These are phyloP conservation scores for Cydonia oblonga DNA, from an alignment of 331 rosid species.

Conservation along the genomic window DNA sequence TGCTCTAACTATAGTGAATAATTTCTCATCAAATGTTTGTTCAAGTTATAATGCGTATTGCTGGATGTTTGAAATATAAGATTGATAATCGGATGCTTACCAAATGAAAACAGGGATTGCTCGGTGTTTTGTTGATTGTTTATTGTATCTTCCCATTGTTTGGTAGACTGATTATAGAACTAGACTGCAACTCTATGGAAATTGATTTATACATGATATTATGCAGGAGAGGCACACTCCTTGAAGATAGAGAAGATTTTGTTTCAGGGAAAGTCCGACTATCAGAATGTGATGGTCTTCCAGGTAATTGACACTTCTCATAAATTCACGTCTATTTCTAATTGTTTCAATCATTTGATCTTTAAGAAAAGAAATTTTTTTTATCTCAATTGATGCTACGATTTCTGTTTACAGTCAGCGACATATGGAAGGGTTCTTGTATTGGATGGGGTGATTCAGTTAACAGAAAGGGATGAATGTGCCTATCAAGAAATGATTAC, in stretches of 20 bases:
- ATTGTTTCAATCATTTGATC: not conserved
- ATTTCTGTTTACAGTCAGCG: constrained; percentile 52
- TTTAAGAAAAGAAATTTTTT: too few species aligned
- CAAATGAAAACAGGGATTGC: not conserved
- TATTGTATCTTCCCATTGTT: not conserved
- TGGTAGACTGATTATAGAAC: not conserved
- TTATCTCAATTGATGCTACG: not conserved
- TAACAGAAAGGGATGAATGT: constrained; percentile 97
- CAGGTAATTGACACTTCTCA: constrained; percentile 41
- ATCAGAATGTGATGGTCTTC: constrained; percentile 86
- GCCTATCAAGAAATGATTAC: constrained; percentile 99
- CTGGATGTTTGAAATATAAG: not conserved
- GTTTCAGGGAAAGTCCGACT: constrained; percentile 86
- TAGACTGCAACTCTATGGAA: not conserved
- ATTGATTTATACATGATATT: not conserved
- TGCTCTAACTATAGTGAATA: not conserved
- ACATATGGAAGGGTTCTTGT: constrained; percentile 93
- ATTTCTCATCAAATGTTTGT: not conserved
- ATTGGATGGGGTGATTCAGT: constrained; percentile 97
- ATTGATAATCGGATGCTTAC: not conserved
- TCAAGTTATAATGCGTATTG: not conserved
- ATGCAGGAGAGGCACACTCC: constrained; percentile 95
- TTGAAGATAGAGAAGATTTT: constrained; percentile 85
- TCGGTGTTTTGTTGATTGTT: not conserved
- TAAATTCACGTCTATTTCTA: not conserved